These are phyloP conservation scores for Blastocladiella emersonii DNA, from an alignment of 371 early-diverging fungal genomes.

Conservation along the genomic window DNA sequence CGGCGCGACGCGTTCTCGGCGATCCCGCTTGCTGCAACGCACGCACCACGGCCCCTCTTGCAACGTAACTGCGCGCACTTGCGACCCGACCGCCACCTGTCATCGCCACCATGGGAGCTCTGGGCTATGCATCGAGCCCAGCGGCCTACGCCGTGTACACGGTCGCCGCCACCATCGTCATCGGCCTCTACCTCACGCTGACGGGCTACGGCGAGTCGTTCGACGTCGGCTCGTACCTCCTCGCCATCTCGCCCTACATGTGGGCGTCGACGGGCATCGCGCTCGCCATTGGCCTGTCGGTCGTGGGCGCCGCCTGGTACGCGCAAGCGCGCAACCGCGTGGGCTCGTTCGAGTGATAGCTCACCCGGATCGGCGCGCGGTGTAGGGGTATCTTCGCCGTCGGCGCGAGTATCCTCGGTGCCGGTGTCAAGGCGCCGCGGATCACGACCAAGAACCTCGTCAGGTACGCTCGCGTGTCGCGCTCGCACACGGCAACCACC, in stretches of 20 bases:
- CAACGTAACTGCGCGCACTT: too few species aligned
- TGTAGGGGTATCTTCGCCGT: constrained; percentile 87
- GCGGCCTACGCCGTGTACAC: neutral
- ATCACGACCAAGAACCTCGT: constrained; percentile 94
- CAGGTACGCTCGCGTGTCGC: constrained; percentile 22
- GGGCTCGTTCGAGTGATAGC: neutral
- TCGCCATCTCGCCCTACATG: constrained; percentile 67
- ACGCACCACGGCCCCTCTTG: too few species aligned
- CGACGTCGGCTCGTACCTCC: constrained; percentile 64
- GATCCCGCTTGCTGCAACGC: too few species aligned
- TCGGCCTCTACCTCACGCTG: constrained; percentile 66
- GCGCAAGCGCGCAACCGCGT: neutral
- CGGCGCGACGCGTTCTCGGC: too few species aligned
- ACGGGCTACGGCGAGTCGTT: constrained; percentile 76
- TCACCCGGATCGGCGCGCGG: neutral
- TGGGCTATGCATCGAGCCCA: too few species aligned
- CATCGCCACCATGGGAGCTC: too few species aligned
- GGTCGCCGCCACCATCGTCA: constrained; percentile 11
- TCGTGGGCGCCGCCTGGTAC: constrained; percentile 94
- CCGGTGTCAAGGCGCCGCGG: constrained; percentile 80
- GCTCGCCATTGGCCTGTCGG: constrained; percentile 74
- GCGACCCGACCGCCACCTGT: too few species aligned
- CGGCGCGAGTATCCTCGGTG: constrained; percentile 81
- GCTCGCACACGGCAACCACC: constrained; percentile 9
- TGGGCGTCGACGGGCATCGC: constrained; percentile 81